phyloP scores from a whole-genome alignment of 164 flowering plant species.

The Vitis labrusca region DNA sequence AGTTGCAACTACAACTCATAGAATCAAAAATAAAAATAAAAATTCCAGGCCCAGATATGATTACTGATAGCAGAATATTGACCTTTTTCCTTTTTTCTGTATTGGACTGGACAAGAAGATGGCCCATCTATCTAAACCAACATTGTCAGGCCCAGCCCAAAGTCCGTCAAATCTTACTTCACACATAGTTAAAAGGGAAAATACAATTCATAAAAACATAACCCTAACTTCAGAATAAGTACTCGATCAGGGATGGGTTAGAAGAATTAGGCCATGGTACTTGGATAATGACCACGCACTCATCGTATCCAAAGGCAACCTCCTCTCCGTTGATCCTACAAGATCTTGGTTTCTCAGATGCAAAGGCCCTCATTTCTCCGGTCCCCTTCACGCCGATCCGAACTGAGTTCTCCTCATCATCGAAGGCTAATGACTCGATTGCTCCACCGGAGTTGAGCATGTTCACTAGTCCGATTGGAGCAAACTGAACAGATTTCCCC shows the following conservation, averaged over 20 bases:
- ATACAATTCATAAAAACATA: neutral
- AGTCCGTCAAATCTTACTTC: too few relatives aligned
- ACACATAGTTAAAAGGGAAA: too few relatives aligned
- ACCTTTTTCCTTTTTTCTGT: too few relatives aligned
- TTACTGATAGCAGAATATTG: too few relatives aligned
- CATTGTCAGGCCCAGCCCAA: too few relatives aligned
- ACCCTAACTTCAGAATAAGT: slow-evolving; percentile 37
- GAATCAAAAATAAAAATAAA: too few relatives aligned
- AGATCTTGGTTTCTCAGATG: slow-evolving; percentile 52
- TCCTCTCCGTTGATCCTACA: slow-evolving; percentile 54
- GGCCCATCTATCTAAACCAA: too few relatives aligned
- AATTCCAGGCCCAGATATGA: too few relatives aligned
- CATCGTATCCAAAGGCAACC: slow-evolving; percentile 50
- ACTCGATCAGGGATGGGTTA: slow-evolving; percentile 38
- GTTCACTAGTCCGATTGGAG: slow-evolving; percentile 80
- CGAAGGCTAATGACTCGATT: slow-evolving; percentile 39
- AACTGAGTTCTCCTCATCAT: slow-evolving; percentile 27
- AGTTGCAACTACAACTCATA: too few relatives aligned
- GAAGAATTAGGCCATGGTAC: slow-evolving; percentile 70
- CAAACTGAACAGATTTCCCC: slow-evolving; percentile 47
- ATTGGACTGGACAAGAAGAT: too few relatives aligned
- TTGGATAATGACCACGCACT: slow-evolving; percentile 48
- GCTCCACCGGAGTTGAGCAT: slow-evolving; percentile 92
- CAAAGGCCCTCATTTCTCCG: slow-evolving; percentile 68
- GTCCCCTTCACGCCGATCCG: slow-evolving; percentile 57